A percentile compares a stretch with the other conserved stretches of the same genome.
These are phyloP conservation scores for Centella asiatica DNA, from an alignment of 129 eudicot species.

Conservation along the genomic window DNA sequence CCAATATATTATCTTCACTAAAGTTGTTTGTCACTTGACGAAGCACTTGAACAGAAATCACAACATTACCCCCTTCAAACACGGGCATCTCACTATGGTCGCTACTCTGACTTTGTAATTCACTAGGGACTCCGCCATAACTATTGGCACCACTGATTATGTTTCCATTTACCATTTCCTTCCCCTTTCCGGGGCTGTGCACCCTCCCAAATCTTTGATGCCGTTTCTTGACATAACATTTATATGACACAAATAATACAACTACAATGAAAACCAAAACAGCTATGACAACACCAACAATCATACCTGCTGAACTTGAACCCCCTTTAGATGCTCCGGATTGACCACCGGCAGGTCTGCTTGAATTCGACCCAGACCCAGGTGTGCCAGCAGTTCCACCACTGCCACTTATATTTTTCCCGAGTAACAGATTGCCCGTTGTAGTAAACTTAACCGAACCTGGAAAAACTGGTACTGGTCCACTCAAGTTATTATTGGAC, in stretches of 20 bases:
- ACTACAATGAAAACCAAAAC: slow-evolving; percentile 45
- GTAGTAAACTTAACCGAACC: slow-evolving; percentile 22
- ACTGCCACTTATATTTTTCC: slow-evolving; percentile 15
- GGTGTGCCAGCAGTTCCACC: slow-evolving; percentile 18
- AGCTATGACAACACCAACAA: slow-evolving; percentile 52
- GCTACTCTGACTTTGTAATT: slow-evolving; percentile 56
- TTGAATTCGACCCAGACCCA: slow-evolving; percentile 14
- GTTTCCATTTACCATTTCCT: slow-evolving; percentile 35
- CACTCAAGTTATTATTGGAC: slow-evolving; percentile 49
- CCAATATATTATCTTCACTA: slow-evolving; percentile 29
- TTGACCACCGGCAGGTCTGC: slow-evolving; percentile 7
- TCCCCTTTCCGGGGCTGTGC: slow-evolving; percentile 37
- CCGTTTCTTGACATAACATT: slow-evolving; percentile 41
- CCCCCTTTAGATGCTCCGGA: slow-evolving; percentile 26
- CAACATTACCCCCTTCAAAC: slow-evolving; percentile 65
- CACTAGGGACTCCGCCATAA: slow-evolving; percentile 42
- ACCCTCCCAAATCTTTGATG: slow-evolving; percentile 53
- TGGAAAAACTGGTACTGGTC: slow-evolving; percentile 32
- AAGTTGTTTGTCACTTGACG: slow-evolving; percentile 33
- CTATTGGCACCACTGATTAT: slow-evolving; percentile 30
- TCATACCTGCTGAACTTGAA: slow-evolving; percentile 30
- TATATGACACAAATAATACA: slow-evolving; percentile 40
- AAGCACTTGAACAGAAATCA: slow-evolving; percentile 49
- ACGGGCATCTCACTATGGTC: slow-evolving; percentile 61
- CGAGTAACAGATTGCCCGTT: slow-evolving; percentile 38